Conservation (phyloP, 1,284 basidiomycete species). For the Heterobasidion irregulare region DNA sequence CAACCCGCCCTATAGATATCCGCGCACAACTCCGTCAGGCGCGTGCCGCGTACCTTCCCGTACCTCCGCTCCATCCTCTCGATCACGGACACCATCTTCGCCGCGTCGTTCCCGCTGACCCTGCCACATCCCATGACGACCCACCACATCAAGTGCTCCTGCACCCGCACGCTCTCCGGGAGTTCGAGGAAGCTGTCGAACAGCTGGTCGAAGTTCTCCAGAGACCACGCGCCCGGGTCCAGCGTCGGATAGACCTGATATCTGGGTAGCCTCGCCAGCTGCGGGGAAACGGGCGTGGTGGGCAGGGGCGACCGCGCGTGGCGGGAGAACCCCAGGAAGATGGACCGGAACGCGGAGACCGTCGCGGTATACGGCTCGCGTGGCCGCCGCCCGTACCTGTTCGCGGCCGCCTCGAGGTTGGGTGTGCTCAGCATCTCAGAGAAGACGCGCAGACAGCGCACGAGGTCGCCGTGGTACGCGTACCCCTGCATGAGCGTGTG, state of each 20-base stretch:
- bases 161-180: slow-evolving; percentile 32
- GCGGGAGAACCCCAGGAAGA: slow-evolving; percentile 72
- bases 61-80: slow-evolving; percentile 44
- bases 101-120: slow-evolving; percentile 41
- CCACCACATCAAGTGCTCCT: slow-evolving; percentile 48
- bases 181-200: slow-evolving; percentile 51
- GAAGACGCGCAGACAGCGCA: slow-evolving; percentile 50
- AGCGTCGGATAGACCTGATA: background rate
- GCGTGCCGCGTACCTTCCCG: slow-evolving; percentile 35
- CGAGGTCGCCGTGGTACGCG: slow-evolving; percentile 64
- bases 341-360: slow-evolving; percentile 51
- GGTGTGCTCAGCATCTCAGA: slow-evolving; percentile 59
- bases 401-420: slow-evolving; percentile 16
- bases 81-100: slow-evolving; percentile 46
- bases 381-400: background rate
- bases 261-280: background rate
- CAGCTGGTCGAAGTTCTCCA: slow-evolving; percentile 43
- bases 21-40: slow-evolving; percentile 28
- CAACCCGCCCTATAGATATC: slow-evolving; percentile 8
- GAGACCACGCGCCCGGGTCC: slow-evolving; percentile 35
- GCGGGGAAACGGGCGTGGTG: background rate
- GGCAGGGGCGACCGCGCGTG: slow-evolving; percentile 31
- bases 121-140: slow-evolving; percentile 53
- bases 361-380: slow-evolving; percentile 29
- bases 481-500: slow-evolving; percentile 59